Conservation (phyloP, 2,329 filamentous ascomycete genomes). For the Colletotrichum gigasporum region DNA sequence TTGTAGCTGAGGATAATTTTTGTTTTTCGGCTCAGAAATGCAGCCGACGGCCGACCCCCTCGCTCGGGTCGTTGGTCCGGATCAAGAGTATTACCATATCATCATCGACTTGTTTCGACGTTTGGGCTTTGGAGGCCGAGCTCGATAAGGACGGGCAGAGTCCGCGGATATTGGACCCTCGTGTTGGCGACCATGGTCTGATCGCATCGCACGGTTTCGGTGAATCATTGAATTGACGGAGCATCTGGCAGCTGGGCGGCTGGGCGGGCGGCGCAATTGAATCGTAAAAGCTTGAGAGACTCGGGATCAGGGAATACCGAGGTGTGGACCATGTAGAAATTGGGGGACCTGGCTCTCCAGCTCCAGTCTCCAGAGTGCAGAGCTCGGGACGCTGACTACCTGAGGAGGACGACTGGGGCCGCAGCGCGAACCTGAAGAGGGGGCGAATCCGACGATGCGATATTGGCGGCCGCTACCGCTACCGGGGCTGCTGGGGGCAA, state of each 20-base stretch:
- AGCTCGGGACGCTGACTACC: conserved; percentile 8
- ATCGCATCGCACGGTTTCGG: conserved; percentile 24
- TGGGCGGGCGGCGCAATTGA: conserved; percentile 11
- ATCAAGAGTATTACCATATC: not conserved
- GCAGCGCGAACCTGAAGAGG: conserved; percentile 16
- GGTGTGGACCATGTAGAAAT: conserved; percentile 20
- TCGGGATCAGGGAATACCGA: conserved; percentile 23
- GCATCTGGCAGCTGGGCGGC: not conserved
- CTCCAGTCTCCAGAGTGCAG: too few species aligned
- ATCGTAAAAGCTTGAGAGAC: conserved; percentile 23
- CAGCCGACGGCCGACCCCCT: not conserved
- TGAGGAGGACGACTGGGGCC: not conserved
- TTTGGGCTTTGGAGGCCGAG: not conserved
- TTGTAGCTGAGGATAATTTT: not conserved
- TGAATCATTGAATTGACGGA: conserved; percentile 16
- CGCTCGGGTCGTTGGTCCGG: conserved; percentile 11
- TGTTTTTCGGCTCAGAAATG: not conserved
- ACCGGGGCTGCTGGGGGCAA: conserved; percentile 9
- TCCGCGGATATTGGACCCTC: conserved; percentile 4
- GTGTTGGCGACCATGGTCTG: conserved; percentile 19
- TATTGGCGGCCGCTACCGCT: conserved; percentile 9
- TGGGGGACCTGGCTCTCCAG: conserved; percentile 8
- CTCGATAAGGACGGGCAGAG: conserved; percentile 2
- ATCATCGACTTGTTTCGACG: not conserved
- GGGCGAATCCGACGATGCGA: not conserved